Percentiles rank a stretch among this genome's conserved stretches.
Conservation (phyloP, 2,329 filamentous ascomycete species). For the Uncinocarpus reesii region DNA sequence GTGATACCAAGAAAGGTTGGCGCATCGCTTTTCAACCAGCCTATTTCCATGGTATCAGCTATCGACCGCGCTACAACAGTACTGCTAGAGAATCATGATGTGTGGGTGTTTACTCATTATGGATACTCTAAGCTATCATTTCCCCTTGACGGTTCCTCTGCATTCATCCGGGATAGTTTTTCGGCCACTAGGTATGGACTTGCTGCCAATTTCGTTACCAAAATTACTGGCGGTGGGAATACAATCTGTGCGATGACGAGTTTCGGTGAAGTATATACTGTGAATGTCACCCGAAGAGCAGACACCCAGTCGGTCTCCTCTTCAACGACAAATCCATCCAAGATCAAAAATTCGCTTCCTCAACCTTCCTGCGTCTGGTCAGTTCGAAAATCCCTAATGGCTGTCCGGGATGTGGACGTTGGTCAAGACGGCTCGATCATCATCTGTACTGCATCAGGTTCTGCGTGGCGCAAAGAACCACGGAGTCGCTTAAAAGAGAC, state of each 20-base stretch:
- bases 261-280: constrained; percentile 77
- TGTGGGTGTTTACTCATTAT: constrained; percentile 92
- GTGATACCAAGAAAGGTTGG: constrained; percentile 74
- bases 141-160: constrained; percentile 61
- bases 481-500: constrained; percentile 68
- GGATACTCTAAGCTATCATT: constrained; percentile 88
- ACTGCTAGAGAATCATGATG: constrained; percentile 73
- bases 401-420: constrained; percentile 74
- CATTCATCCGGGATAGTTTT: constrained; percentile 56
- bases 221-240: constrained; percentile 75
- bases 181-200: constrained; percentile 56
- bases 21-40: constrained; percentile 63
- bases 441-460: constrained; percentile 81
- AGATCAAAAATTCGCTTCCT: constrained; percentile 74
- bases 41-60: constrained; percentile 69
- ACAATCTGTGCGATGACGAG: constrained; percentile 81
- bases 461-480: constrained; percentile 82
- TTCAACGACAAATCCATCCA: constrained; percentile 85
- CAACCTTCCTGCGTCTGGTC: constrained; percentile 77
- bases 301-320: constrained; percentile 51
- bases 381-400: constrained; percentile 71
- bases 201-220: constrained; percentile 57
- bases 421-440: constrained; percentile 93
- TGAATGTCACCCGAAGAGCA: constrained; percentile 59
- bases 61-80: constrained; percentile 84